Evolutionary conservation across 2,329 filamentous ascomycete species (phyloP), one percentile per base, ranked within the genome.

Genomic region (Aspergillus japonicus): DNA sequence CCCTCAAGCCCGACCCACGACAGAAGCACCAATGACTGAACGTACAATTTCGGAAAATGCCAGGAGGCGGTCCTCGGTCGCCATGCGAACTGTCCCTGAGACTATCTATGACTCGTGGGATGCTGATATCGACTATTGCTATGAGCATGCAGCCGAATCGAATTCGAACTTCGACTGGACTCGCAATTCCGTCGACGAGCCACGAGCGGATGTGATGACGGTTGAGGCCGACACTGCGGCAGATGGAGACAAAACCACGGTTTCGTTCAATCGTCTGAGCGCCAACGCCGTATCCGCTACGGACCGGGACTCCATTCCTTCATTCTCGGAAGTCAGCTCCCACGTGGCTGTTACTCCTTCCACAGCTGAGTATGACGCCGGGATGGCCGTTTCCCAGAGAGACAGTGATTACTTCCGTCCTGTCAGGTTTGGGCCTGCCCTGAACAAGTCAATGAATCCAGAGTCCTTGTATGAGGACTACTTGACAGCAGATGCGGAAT

Each of bases 51-150:
- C 51, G 57, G 52, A 66, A 57, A 47, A 55, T 54, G 24, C 67
- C 60, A 52, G 54, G 7, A 60, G 50, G 50, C 63, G 44, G 39
- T 63, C 61, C 42, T 65, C 61, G 26, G 58, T 63, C 56, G 62
- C 29, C 57, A 61, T 56, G 55, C 66, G 50, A 58, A 64, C 56
- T 61, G 62, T 62, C 49, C 66, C 69, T 47, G 72, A 72, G 31
- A 70, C 71, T 33, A 64, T 74, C 39, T 73, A 72, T 58, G 73
- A 74, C 50, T 82, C 81, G 1, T 87, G 85, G 85, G 85, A 87
- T 66, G 84, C 85, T 44, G 84, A 86, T 61, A 83, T 87, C 58
- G 85, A 87, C 64, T 87, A 83, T 66, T 85, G 83, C 66, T 87
- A 87, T 64, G 82, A 86, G 61, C 81, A 85, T 67, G 83, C 82